Evolutionary conservation across 1,139 yeast genomes (phyloP), one percentile per base, ranked within the genome.

Genomic region (Candida labiduridarum): DNA sequence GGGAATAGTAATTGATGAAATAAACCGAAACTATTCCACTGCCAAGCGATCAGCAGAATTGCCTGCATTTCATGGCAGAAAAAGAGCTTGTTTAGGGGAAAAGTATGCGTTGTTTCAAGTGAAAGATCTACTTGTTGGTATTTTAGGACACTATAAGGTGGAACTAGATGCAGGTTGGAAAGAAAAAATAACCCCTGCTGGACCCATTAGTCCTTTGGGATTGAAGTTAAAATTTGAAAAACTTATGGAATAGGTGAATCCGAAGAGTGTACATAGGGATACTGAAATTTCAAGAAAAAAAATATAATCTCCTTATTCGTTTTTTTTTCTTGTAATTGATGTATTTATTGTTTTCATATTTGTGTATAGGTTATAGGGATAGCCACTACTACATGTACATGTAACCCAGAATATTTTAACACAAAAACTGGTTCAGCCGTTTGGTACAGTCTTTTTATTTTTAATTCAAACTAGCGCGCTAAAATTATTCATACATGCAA

Each of bases 51-150:
- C 61, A 18, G 73, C 79, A 10, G 68, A 67, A 9, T 61, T 83
- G 38, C 78, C 84, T 5, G 78, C 85, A 0, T 83, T 83, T 56
- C 87, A 83, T 59, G 88, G 88, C 6, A 76, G 86, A 11, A 78
- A 71, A 54, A 65, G 88, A 45, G 86, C 87, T 0, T 83, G 88
- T 60, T 62, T 83, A 33, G 88, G 88, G 4, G 87, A 83, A 56
- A 79, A 79, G 54, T 74, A 80, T 61, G 87, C 87, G 1, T 65
- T 83, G 10, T 59, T 64, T 43, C 82, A 82, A 56, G 65, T 74
- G 39, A 74, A 76, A 56, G 61, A 71, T 11, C 67, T 78, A 7
- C 46, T 82, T 2, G 59, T 63, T 11, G 68, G 67, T 45, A 58
- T 82, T 30, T 51, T 83, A 15, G 60, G 53, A 27, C 58, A 62